A percentile compares a stretch with the other conserved stretches of the same genome.
Evolutionary conservation across 306 rosid species (phyloP).

Genomic region (Glycine latifolia): DNA sequence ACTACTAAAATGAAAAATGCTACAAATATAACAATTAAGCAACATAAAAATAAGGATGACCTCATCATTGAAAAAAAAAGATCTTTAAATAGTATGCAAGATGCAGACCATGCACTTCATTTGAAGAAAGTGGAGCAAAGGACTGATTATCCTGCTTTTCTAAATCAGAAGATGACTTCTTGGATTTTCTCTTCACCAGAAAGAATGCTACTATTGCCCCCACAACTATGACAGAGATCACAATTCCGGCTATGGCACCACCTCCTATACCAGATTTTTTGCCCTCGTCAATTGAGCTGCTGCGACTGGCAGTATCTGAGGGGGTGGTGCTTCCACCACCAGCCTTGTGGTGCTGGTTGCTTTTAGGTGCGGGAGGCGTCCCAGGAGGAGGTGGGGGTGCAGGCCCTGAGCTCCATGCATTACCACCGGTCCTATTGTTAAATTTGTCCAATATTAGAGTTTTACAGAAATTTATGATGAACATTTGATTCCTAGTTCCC

Average conservation of each 20-base stretch:
- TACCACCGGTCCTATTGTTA: slow-evolving; percentile 70
- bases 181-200: slow-evolving; percentile 77
- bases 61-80: neutral
- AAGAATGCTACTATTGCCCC: slow-evolving; percentile 79
- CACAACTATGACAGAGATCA: slow-evolving; percentile 72
- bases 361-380: slow-evolving; percentile 60
- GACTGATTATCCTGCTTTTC: slow-evolving; percentile 74
- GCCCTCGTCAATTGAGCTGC: slow-evolving; percentile 48
- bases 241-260: slow-evolving; percentile 90
- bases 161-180: slow-evolving; percentile 68
- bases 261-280: slow-evolving; percentile 81
- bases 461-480: slow-evolving; percentile 36
- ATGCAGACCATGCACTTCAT: slow-evolving; percentile 75
- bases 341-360: slow-evolving; percentile 60
- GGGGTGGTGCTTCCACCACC: slow-evolving; percentile 56
- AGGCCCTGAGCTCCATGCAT: slow-evolving; percentile 85
- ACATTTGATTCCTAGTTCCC: slow-evolving; percentile 30
- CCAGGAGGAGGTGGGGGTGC: slow-evolving; percentile 99
- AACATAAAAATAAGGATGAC: slow-evolving; percentile 23
- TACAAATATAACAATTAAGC: neutral
- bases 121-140: slow-evolving; percentile 66
- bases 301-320: slow-evolving; percentile 48
- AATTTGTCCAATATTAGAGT: slow-evolving; percentile 42
- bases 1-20: slow-evolving; percentile 12
- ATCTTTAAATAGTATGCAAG: slow-evolving; percentile 39